These are phyloP conservation scores for Cladosporium sphaerospermum DNA, from an alignment of 2,329 filamentous ascomycete genomes.

Conservation along the genomic window DNA sequence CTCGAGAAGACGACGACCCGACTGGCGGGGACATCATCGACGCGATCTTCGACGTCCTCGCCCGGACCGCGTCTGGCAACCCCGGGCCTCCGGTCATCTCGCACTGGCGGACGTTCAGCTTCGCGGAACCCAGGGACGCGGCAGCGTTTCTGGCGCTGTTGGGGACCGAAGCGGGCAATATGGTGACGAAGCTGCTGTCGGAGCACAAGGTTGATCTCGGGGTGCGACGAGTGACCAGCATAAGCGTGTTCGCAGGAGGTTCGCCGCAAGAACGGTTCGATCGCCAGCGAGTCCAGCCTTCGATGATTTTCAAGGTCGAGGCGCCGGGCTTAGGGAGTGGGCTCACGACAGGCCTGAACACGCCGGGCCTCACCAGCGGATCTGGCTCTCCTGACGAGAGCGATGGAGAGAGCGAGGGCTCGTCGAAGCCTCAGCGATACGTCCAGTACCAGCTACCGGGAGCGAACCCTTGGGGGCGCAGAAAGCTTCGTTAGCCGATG, in stretches of 20 bases:
- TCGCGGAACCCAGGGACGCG: neutral
- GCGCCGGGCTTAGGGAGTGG: neutral
- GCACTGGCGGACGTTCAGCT: neutral
- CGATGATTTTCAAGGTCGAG: neutral
- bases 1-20: neutral
- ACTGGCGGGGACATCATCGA: neutral
- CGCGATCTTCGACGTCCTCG: neutral
- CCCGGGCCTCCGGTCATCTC: neutral
- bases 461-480: too few species aligned
- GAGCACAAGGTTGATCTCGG: neutral
- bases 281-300: neutral
- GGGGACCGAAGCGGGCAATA: neutral
- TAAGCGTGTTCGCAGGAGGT: neutral
- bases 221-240: neutral
- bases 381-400: neutral
- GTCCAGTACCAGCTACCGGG: too few species aligned
- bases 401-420: too few species aligned
- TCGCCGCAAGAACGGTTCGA: neutral
- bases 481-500: too few species aligned
- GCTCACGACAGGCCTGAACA: neutral
- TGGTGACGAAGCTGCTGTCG: neutral
- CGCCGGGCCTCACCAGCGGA: neutral
- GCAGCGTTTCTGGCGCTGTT: neutral
- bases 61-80: neutral
- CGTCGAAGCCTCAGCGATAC: too few species aligned